phyloP scores from a whole-genome alignment of 2,329 filamentous ascomycete genomes.

The Fusarium phyllophilum region DNA sequence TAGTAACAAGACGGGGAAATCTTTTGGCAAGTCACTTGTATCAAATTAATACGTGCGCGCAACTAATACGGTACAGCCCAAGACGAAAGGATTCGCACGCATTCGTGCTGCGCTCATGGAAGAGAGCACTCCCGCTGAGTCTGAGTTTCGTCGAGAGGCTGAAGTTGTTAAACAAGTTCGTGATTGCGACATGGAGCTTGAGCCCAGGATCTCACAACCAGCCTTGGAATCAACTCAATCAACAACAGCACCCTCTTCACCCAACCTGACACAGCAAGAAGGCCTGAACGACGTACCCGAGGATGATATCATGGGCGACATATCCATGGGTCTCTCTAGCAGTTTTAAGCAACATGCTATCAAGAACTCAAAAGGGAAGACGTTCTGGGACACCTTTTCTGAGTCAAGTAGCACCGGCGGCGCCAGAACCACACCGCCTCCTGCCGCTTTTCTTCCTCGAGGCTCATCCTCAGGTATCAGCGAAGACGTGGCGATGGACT shows the following conservation, averaged over 20 bases:
- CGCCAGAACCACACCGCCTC: constrained; percentile 70
- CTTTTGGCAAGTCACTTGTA: constrained; percentile 72
- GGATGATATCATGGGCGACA: constrained; percentile 73
- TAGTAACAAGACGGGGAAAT: constrained; percentile 88
- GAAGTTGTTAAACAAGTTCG: constrained; percentile 96
- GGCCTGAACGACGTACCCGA: constrained; percentile 75
- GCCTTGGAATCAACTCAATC: constrained; percentile 59
- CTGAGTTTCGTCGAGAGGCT: constrained; percentile 88
- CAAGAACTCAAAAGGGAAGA: constrained; percentile 75
- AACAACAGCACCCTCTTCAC: constrained; percentile 74
- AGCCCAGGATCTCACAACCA: constrained; percentile 53
- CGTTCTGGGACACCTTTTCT: constrained; percentile 81
- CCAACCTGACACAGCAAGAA: constrained; percentile 72
- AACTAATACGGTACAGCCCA: constrained; percentile 71
- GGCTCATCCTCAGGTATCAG: constrained; percentile 70
- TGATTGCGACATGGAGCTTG: constrained; percentile 80
- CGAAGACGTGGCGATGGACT: constrained; percentile 80
- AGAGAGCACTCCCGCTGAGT: constrained; percentile 87
- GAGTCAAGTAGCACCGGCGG: constrained; percentile 67
- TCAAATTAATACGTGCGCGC: not conserved
- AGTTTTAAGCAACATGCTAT: constrained; percentile 81
- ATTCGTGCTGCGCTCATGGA: constrained; percentile 91
- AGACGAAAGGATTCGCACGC: constrained; percentile 94
- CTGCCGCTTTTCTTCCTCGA: constrained; percentile 69
- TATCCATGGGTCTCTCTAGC: constrained; percentile 61